Percentiles rank a stretch among this genome's conserved stretches.
phyloP scores from a whole-genome alignment of 1,284 basidiomycete species.

The Fistulinella cinereoalba region DNA sequence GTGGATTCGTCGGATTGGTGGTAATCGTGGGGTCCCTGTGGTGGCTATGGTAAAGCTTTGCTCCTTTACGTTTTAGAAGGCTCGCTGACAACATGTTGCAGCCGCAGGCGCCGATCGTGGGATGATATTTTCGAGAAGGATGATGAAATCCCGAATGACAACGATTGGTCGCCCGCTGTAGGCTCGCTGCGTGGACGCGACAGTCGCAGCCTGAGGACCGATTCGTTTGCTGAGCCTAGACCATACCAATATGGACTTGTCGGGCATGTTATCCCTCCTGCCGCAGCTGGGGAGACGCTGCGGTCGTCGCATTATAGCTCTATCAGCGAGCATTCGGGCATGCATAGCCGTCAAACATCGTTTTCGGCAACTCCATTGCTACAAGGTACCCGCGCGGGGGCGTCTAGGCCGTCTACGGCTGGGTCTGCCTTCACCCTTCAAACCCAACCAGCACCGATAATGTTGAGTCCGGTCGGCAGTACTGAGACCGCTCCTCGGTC shows the following conservation, averaged over 20 bases:
- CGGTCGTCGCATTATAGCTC: constrained; percentile 22
- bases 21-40: constrained; percentile 44
- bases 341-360: constrained; percentile 32
- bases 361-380: constrained; percentile 26
- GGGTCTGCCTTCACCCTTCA: constrained; percentile 34
- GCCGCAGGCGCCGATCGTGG: constrained; percentile 46
- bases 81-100: constrained; percentile 23
- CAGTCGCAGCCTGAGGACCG: constrained; percentile 7
- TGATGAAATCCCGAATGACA: constrained; percentile 10
- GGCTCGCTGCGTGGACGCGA: constrained; percentile 11
- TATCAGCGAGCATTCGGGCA: constrained; percentile 21
- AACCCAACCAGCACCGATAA: constrained; percentile 9
- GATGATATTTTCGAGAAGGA: constrained; percentile 51
- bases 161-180: constrained; percentile 7
- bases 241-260: constrained; percentile 54
- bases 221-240: constrained; percentile 31
- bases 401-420: constrained; percentile 43
- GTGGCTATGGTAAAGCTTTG: constrained; percentile 44
- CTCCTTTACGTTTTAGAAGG: constrained; percentile 1
- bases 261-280: constrained; percentile 42
- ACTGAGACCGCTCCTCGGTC: constrained; percentile 14
- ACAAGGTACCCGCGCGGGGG: constrained; percentile 20
- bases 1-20: constrained; percentile 48
- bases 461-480: constrained; percentile 2
- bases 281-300: constrained; percentile 35